Evolutionary conservation across 1,139 yeast species (phyloP), one percentile per base, ranked within the genome.

Genomic region (Saccharomyces hybrid): DNA sequence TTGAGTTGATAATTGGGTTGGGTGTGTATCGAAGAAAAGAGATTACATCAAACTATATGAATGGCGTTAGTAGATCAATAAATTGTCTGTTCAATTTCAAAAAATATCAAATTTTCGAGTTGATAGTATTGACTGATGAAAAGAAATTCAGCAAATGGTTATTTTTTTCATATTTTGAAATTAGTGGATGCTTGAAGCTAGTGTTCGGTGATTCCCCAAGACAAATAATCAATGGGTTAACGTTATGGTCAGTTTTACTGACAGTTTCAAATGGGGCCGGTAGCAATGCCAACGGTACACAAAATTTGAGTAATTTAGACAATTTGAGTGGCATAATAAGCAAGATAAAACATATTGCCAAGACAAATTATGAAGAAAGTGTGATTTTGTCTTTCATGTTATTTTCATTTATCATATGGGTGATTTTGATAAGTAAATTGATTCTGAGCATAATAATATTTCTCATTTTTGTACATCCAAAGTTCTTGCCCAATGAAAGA

Each of bases 161-260:
- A 23, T 81, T 88, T 60, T 80, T 81, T 62, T 78, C 84, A 3
- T 88, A 82, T 68, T 81, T 81, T 63, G 85, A 88, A 55, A 71
- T 88, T 54, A 83, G 83, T 59, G 78, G 80, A 50, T 88, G 93
- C 66, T 67, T 83, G 14, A 81, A 81, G 56, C 75, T 87, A 38
- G 62, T 86, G 19, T 73, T 87, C 48, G 91, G 96, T 0, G 96
- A 89, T 62, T 79, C 91, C 5, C 97, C 97, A n/a, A 79, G 97
- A 69, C 97, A 89, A 71, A 85, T 86, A 2, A 80, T 89, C 61
- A 89, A 89, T 67, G 86, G 90, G 28, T 73, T 87, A 60, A 88
- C 97, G 0, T 70, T 86, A 41, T 76, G 84, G 65, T 77, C 81
- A 3, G 81, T 81, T 19, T 69, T 80, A 50, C 57, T 67, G 6